Percentiles rank a stretch among this genome's conserved stretches.
These are phyloP conservation scores for Calycina herbarum DNA, from an alignment of 2,329 filamentous ascomycete species.

Conservation along the genomic window DNA sequence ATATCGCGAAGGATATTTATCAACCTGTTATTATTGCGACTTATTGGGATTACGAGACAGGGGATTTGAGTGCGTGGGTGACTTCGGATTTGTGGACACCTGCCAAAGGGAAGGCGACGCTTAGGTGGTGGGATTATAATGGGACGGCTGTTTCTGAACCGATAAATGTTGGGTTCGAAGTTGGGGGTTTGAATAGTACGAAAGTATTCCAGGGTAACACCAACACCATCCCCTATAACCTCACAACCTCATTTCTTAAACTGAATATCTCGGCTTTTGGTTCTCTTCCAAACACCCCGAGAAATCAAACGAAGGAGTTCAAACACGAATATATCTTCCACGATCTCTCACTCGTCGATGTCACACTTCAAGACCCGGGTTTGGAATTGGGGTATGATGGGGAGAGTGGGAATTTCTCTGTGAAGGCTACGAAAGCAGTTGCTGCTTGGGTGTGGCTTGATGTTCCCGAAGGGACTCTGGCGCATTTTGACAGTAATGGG, in stretches of 20 bases:
- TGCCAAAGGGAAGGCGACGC: slow-evolving; percentile 45
- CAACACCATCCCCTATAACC: slow-evolving; percentile 16
- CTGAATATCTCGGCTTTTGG: slow-evolving; percentile 27
- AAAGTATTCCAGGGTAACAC: slow-evolving; percentile 22
- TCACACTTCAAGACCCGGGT: slow-evolving; percentile 21
- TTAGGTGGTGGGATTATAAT: slow-evolving; percentile 53
- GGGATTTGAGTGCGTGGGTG: slow-evolving; percentile 53
- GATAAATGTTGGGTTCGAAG: slow-evolving; percentile 16
- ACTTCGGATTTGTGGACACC: slow-evolving; percentile 58
- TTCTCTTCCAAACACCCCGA: slow-evolving; percentile 18
- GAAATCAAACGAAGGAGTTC: slow-evolving; percentile 15
- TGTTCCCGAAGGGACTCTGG: slow-evolving; percentile 22
- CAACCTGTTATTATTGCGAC: slow-evolving; percentile 59
- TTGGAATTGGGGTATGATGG: slow-evolving; percentile 17
- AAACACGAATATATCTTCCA: slow-evolving; percentile 27
- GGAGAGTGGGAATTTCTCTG: slow-evolving; percentile 17
- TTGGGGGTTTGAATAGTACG: slow-evolving; percentile 29
- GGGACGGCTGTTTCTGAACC: slow-evolving; percentile 42
- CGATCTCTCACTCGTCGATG: slow-evolving; percentile 18
- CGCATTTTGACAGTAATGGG: slow-evolving; percentile 26
- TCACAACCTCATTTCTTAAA: slow-evolving; percentile 23
- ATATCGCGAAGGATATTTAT: slow-evolving; percentile 58
- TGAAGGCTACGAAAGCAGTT: slow-evolving; percentile 23
- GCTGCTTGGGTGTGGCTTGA: slow-evolving; percentile 32
- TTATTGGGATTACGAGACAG: slow-evolving; percentile 52